Base-by-base conservation (phyloP, 2,329 filamentous ascomycete species). In the Xylaria polymorpha region DNA sequence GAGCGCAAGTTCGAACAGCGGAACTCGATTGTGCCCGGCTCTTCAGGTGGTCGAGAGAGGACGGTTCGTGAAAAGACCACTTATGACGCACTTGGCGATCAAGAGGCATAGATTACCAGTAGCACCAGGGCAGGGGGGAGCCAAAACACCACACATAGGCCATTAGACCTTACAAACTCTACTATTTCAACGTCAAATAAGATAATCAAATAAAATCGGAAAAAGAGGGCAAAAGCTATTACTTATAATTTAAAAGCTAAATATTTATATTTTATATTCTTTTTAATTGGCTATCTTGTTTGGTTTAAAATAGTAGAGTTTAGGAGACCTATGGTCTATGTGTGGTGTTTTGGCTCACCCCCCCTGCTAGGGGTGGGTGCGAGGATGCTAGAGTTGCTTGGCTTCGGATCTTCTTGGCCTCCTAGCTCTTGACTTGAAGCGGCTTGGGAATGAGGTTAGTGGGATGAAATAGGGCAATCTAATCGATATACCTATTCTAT, bases 11-110 rank as follows among this genome's bases (percentile, higher is more conserved):
- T 87, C 41, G 41, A 50, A 5, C 63, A 81, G 74, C 1, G 86
- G 84, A n/a, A 90, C 84, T 18, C 88, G 77, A 56, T 90, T 86
- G 64, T 85, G 82, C 72, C 90, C 82, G 1, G 87, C 84, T 67
- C 85, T 77, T 74, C 83, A 80, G 73, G 86, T 81, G 18, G 85
- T 83, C 7, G 83, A 80, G 37, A 88, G 78, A 46, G 83, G 77
- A 74, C 50, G 1, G 39, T 72, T n/a, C 72, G 75, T 37, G 68
- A 66, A 6, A 61, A 77, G 65, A 74, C 73, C 4, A 55, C 68
- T 15, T 79, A 73, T 43, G 72, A 67, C 14, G 73, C 64, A 7
- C 65, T 77, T 44, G 74, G 64, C 22, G 71, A 76, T 53, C 41
- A 61, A 14, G 55, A 71, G 55, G 74, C 74, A 14, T 77, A 53